Evolutionary conservation across 441 rosid species (phyloP), one percentile per base, ranked within the genome.

Genomic region (Biscutella laevigata): DNA sequence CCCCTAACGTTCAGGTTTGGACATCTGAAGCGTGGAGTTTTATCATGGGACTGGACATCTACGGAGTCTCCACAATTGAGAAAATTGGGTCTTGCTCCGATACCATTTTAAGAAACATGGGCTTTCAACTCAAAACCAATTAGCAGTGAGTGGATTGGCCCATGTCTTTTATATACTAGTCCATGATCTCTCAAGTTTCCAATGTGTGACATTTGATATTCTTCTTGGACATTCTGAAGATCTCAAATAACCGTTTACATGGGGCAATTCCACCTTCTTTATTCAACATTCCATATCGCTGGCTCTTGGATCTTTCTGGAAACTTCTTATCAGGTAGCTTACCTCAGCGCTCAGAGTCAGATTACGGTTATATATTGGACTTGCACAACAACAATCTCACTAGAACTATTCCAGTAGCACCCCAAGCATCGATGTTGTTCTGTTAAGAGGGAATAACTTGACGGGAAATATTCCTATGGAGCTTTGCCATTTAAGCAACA

Each of bases 281-380:
- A 7, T 42, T 16, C 62, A 49, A 21, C 51, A 24, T 47, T 0
- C 21, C 38, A 1, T 32, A 32, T 7, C 74, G 59, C 26, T 1
- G 24, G 16, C 2, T 59, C 3, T 29, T 70, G 21, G 67, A 70
- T 17, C 50, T 64, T 4, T 70, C 74, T 3, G 27, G 22, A 13
- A 70, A 70, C 44, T 30, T 15, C 4, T 33, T 60, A 7, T 55
- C 43, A 0, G 71, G 74, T 7, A 32, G 14, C 20, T 11, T 70
- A 2, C 28, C 70, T 3, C 36, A 0, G 4, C 39, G 39, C 17
- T 52, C 21, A 2, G 10, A 9, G 19, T 53, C 44, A 4, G 26
- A 20, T 1, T 54, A 29, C 12, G 47, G 53, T 10, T 43, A 36
- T 37, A 43, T 52, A 34, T 7, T 64, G 35, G 41, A 50, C 22